phyloP scores from a whole-genome alignment of 1,139 yeast species.

The Hyphopichia fennica region DNA sequence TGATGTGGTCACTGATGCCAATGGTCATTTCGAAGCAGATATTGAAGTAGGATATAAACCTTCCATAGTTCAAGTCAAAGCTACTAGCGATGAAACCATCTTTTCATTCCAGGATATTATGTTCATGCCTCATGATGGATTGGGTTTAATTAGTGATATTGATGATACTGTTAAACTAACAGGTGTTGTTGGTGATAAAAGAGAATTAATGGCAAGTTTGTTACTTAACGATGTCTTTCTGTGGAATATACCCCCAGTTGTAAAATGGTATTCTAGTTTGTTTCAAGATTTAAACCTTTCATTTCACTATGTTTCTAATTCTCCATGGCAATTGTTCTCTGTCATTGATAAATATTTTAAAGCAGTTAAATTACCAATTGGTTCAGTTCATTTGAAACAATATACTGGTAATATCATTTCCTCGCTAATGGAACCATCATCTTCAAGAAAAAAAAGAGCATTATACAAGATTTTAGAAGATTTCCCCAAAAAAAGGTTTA shows the following conservation, averaged over 20 bases:
- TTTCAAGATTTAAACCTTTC: slow-evolving; percentile 45
- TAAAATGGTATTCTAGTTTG: slow-evolving; percentile 60
- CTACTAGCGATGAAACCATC: slow-evolving; percentile 45
- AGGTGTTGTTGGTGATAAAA: slow-evolving; percentile 85
- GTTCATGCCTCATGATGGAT: slow-evolving; percentile 48
- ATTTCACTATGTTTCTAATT: slow-evolving; percentile 90
- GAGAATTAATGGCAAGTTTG: slow-evolving; percentile 76
- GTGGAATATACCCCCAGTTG: slow-evolving; percentile 74
- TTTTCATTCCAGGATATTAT: slow-evolving; percentile 46
- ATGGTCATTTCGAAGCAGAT: slow-evolving; percentile 57
- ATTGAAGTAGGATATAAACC: slow-evolving; percentile 58
- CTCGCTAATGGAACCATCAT: slow-evolving; percentile 83
- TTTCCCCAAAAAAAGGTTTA: slow-evolving; percentile 74
- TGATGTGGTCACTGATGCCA: slow-evolving; percentile 49
- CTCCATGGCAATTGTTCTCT: slow-evolving; percentile 87
- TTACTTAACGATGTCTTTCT: slow-evolving; percentile 62
- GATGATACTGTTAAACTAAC: slow-evolving; percentile 93
- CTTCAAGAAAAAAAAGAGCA: slow-evolving; percentile 71
- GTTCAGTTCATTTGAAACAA: slow-evolving; percentile 83
- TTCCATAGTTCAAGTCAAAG: slow-evolving; percentile 42
- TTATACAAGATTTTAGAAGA: slow-evolving; percentile 66
- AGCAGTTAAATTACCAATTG: slow-evolving; percentile 60
- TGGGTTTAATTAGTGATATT: slow-evolving; percentile 83
- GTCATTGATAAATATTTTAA: slow-evolving; percentile 61
- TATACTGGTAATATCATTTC: slow-evolving; percentile 79